Base-by-base conservation (phyloP, 2,329 filamentous ascomycete genomes). In the Coniochaeta pulveracea region DNA sequence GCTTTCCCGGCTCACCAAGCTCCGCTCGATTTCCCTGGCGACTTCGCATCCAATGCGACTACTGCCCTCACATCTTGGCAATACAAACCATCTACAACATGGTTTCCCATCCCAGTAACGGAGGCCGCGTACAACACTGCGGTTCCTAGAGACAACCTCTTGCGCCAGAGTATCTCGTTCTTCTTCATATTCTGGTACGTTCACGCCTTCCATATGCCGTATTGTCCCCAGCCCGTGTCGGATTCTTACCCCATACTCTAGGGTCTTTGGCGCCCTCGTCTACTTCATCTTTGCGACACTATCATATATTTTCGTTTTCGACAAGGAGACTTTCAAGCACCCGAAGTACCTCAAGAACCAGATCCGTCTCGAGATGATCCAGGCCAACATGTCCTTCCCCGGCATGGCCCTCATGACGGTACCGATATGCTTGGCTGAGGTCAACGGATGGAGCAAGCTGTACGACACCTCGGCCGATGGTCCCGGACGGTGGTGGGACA, bases 301-400 rank as follows among this genome's bases (percentile, higher is more conserved):
- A 12, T 94, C 86, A 11, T 96, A 93, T 60, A 48, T 80, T 49
- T 80, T 94, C 61, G 69, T 95, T 51, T 95, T 94, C 63, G 88
- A 95, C 60, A 91, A 95, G 59, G 72, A 76, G 26, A 91, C 84
- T 27, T 76, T 89, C 59, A 66, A 85, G 34, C 89, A 96, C 56
- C 89, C 89, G 30, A 91, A 91, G 52, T 96, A 89, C 58, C 79
- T 95, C 51, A 93, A 91, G 63, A 89, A 94, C 60, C 89, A 95
- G 57, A 80, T 95, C 42, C 65, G 69, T 38, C 72, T 86, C 47
- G 89, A 96, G 56, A 94, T 96, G 49, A 64, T 66, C 42, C 85
- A 93, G 60, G 77, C 88, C 41, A 75, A 79, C 59, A 56, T 59
- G 29, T 68, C 85, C 23, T 78, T 95, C 64, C 88, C 88, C 14